Conservation (phyloP, 2,329 filamentous ascomycete genomes). For the Allantophomopsis lycopodina region DNA sequence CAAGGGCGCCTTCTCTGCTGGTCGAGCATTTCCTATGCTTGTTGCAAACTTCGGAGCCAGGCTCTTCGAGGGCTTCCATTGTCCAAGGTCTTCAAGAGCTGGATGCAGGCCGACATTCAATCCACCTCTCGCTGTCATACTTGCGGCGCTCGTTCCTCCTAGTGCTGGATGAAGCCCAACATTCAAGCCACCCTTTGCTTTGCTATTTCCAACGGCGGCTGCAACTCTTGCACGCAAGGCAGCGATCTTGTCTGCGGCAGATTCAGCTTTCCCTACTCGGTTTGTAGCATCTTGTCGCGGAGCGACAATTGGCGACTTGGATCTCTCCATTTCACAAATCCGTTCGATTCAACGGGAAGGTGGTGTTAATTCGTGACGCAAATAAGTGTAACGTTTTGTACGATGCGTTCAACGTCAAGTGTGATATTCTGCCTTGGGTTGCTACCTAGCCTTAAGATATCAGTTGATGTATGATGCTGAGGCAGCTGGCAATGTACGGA, state of each 20-base stretch:
- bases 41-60: constrained; percentile 21
- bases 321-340: constrained; percentile 31
- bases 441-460: too few relatives aligned
- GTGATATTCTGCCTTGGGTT: too few relatives aligned
- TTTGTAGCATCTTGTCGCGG: constrained; percentile 40
- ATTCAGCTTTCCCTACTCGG: constrained; percentile 39
- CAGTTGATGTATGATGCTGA: too few relatives aligned
- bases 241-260: constrained; percentile 53
- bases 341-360: too few relatives aligned
- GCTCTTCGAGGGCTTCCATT: constrained; percentile 27
- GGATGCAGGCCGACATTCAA: constrained; percentile 36
- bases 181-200: constrained; percentile 28
- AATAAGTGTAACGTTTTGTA: too few relatives aligned
- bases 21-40: constrained; percentile 23
- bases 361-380: too few relatives aligned
- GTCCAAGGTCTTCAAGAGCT: constrained; percentile 46
- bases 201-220: constrained; percentile 48
- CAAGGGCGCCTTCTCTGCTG: constrained; percentile 24
- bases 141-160: constrained; percentile 1
- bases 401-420: too few relatives aligned
- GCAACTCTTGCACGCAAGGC: constrained; percentile 70
- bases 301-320: constrained; percentile 33
- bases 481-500: too few relatives aligned
- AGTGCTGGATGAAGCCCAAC: constrained; percentile 20
- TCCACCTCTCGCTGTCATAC: constrained; percentile 25